phyloP scores from a whole-genome alignment of 2,329 filamentous ascomycete species.

The Trichoderma sp. region DNA sequence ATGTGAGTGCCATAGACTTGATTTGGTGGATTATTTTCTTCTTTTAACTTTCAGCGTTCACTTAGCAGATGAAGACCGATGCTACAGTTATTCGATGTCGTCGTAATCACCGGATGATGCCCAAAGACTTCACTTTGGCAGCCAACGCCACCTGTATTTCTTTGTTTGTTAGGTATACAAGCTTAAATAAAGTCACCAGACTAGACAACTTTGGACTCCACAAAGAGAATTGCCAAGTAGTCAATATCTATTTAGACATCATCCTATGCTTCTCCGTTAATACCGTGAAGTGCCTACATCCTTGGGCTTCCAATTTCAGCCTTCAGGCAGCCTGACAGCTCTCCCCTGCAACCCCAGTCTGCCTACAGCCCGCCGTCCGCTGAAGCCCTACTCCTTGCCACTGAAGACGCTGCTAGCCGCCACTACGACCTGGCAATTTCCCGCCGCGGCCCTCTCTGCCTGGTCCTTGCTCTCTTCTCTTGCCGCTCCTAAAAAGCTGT shows the following conservation, averaged over 20 bases:
- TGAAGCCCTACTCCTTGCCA: not conserved
- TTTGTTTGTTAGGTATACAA: not conserved
- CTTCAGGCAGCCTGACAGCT: not conserved
- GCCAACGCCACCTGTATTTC: not conserved
- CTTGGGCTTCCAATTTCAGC: not conserved
- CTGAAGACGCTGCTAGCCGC: constrained; percentile 16
- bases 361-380: constrained; percentile 1
- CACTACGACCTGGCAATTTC: not conserved
- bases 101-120: not conserved
- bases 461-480: not conserved
- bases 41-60: not conserved
- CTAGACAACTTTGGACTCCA: not conserved
- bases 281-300: not conserved
- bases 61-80: not conserved
- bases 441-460: not conserved
- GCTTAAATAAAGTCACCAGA: not conserved
- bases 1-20: not conserved
- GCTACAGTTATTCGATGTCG: not conserved
- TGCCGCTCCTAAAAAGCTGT: not conserved
- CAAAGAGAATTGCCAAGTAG: too few species aligned
- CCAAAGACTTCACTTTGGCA: not conserved
- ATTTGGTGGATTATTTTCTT: not conserved
- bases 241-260: not conserved
- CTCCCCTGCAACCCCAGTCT: not conserved
- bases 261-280: not conserved